Conservation (phyloP, 495 filamentous ascomycete species). For the Hypoxylon intermedium region DNA sequence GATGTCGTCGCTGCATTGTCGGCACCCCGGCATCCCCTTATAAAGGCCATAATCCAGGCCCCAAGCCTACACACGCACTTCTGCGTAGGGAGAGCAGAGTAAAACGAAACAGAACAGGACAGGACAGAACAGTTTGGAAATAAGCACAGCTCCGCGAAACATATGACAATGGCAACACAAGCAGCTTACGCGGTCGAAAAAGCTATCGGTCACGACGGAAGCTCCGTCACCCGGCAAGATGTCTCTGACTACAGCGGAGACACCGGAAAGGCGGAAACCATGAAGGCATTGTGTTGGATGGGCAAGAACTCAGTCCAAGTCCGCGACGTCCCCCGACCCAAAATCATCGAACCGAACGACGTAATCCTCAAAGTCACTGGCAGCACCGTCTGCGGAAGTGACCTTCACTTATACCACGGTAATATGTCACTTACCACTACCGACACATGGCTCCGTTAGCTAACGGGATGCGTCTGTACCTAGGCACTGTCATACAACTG, state of each 20-base stretch:
- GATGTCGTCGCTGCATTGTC: slow-evolving; percentile 22
- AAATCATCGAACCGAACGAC: slow-evolving; percentile 73
- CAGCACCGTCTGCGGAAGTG: slow-evolving; percentile 84
- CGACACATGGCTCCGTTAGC: background rate
- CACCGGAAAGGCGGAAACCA: slow-evolving; percentile 61
- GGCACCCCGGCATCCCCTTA: background rate
- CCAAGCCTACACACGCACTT: too few species aligned
- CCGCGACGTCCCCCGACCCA: slow-evolving; percentile 69
- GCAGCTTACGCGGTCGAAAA: slow-evolving; percentile 70
- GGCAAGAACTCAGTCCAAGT: slow-evolving; percentile 72
- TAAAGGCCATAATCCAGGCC: slow-evolving; percentile 5
- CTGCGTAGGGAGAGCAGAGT: too few species aligned
- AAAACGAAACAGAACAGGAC: too few species aligned
- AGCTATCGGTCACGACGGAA: slow-evolving; percentile 67
- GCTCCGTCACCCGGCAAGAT: slow-evolving; percentile 64
- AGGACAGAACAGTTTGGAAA: too few species aligned
- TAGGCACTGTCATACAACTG: slow-evolving; percentile 69
- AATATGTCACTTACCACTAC: background rate
- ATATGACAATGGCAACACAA: slow-evolving; percentile 70
- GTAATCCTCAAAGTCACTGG: slow-evolving; percentile 87
- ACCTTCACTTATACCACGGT: slow-evolving; percentile 82
- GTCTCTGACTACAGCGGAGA: slow-evolving; percentile 54
- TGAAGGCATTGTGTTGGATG: slow-evolving; percentile 77
- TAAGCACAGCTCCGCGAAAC: too few species aligned
- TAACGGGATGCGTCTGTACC: background rate